Evolutionary conservation across 139 green algal species (phyloP), one percentile per base, ranked within the genome.

Genomic region (Volvox reticuliferus): DNA sequence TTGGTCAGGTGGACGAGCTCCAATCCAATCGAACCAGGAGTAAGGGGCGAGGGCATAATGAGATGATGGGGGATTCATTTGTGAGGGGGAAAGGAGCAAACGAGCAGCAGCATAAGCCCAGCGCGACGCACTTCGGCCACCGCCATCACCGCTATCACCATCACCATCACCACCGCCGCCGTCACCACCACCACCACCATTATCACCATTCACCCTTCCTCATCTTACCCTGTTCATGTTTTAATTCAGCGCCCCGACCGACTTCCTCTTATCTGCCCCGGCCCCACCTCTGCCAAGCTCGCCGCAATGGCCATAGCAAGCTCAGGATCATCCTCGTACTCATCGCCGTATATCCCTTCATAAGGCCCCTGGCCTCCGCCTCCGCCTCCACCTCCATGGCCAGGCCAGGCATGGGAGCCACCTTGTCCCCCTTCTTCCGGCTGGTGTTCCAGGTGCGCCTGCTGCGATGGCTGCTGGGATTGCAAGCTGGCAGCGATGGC

Each of bases 401-500:
- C 20, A 17, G 9, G 17, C 62, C 12, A 36, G 44, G 5, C 44
- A 5, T 55, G 62, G 20, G 1, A 30, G 19, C 71, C 67, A 1
- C 69, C 71, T 62, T 5, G 9, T 75, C 17, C 84, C 16, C 37
- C 69, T 55, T 9, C 69, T 73, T 67, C 69, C 26, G 35, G 63
- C 50, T 36, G 80, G 82, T 68, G 16, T 36, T 20, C 33, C 55
- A 37, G 28, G 16, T 73, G 28, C 80, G n/a, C 28, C 80, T 87
- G 63, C 32, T 28, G 32, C 24, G n/a, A 33, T 35, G 22, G 32
- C 55, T 37, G 26, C 30, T 86, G 44, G 12, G 87, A 91, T 32
- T 87, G 89, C 79, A 97, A 88, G 88, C 92, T 96, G 86, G 96
- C 96, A 35, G 95, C 95, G 75, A 97, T 97, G 50, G 96, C 96